phyloP scores from a whole-genome alignment of 352 stramenopile species.

The Globisporangium okanoganense region DNA sequence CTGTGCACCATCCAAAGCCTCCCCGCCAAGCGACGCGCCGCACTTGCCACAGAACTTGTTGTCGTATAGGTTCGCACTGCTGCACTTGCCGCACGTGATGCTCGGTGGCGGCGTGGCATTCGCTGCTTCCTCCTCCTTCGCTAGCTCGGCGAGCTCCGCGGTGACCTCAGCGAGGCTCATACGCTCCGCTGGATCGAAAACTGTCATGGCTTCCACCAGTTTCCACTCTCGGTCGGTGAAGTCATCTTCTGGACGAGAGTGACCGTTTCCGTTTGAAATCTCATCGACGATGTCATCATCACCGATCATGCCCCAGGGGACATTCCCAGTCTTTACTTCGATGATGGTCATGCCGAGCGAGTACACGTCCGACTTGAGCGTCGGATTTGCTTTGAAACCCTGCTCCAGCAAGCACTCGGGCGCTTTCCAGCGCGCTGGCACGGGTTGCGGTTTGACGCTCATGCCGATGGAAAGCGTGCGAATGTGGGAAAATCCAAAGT shows the following conservation, averaged over 20 bases:
- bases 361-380: conserved; percentile 3
- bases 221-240: conserved; percentile 8
- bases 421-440: conserved; percentile 29
- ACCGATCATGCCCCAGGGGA: not conserved
- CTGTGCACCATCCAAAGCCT: not conserved
- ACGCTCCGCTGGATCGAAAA: not conserved
- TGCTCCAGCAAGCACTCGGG: conserved; percentile 29
- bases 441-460: conserved; percentile 19
- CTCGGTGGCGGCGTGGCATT: not conserved
- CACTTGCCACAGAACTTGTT: not conserved
- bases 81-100: not conserved
- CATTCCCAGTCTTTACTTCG: conserved; percentile 1
- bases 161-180: not conserved
- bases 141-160: not conserved
- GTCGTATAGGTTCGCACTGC: not conserved
- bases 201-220: conserved; percentile 1
- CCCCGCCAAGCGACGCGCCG: not conserved
- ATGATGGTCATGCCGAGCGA: conserved; percentile 12
- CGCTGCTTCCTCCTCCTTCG: not conserved
- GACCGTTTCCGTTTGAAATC: not conserved
- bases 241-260: not conserved
- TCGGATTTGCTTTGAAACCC: not conserved
- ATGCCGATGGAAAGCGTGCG: conserved; percentile 18
- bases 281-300: conserved; percentile 14
- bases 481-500: conserved; percentile 37